phyloP scores from a whole-genome alignment of 2,329 filamentous ascomycete species.

The Sporothrix phasma region DNA sequence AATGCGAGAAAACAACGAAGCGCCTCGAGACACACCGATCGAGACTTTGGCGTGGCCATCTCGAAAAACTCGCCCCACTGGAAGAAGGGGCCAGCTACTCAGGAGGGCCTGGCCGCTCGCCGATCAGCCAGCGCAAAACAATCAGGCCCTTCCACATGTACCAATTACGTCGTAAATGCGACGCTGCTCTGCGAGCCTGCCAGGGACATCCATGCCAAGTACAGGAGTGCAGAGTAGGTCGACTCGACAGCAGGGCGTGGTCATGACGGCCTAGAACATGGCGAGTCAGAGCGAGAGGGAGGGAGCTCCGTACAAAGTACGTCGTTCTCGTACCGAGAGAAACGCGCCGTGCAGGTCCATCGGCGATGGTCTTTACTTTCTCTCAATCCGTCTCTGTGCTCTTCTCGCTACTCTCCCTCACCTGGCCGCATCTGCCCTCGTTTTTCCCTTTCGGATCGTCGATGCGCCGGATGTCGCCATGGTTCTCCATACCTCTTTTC shows the following conservation, averaged over 20 bases:
- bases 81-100: too few species aligned
- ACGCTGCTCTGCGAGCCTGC: too few species aligned
- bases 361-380: not conserved
- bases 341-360: not conserved
- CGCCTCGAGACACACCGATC: not conserved
- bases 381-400: not conserved
- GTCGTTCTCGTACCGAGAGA: too few species aligned
- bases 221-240: not conserved
- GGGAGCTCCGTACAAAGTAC: too few species aligned
- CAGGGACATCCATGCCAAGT: not conserved
- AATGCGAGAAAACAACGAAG: too few species aligned
- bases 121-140: not conserved
- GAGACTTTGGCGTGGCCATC: slow-evolving; percentile 2
- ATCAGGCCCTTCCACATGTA: not conserved
- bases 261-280: not conserved
- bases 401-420: not conserved
- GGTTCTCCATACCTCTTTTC: not conserved
- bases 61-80: not conserved
- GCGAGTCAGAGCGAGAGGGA: not conserved
- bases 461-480: not conserved
- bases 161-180: not conserved
- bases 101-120: not conserved
- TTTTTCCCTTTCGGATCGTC: not conserved
- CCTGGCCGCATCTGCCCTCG: not conserved
- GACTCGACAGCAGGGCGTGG: not conserved